Base-by-base conservation (phyloP, 164 flowering plant genomes). In the Berberis thunbergii region DNA sequence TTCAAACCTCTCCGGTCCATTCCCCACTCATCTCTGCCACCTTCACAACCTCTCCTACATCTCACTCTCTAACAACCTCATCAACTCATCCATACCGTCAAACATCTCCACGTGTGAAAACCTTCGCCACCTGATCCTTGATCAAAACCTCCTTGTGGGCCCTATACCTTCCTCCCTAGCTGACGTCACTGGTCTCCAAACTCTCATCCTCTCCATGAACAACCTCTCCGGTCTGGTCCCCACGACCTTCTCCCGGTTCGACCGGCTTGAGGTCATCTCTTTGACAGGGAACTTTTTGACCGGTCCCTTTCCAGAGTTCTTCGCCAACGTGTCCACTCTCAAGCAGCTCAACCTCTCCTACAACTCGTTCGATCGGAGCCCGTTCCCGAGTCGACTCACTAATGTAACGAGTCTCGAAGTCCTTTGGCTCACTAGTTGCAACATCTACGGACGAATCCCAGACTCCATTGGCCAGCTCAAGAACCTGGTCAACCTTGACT, bases 201-300 rank as follows among this genome's bases (percentile, higher is more conserved):
- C 76, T 67, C 81, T 94, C 38, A 96, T 87, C 63, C 70, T 94
- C 43, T 6, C 46, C 42, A 87, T 81, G 0, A 94, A 94, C 73
- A 89, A 86, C 68, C 85, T 95, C 67, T 80, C 97, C 76, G 97
- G 97, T 61, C 77, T 73, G 0, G 76, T 95, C 50, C 99, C 99
- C 13, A 77, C 59, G 43, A 71, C 68, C 7, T 91, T 81, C 66
- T 89, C 84, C 1, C 38, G 66, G 39, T 91, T 91, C 64, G 79
- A 40, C 63, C 69, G 68, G 1, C 88, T 95, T 6, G 85, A 88
- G 66, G 87, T 74, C 7, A 70, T 95, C n/a, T 76, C 90, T 0
- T 75, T 95, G 4, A 78, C 83, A n/a, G 68, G 66, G 44, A 95
- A 95, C 57, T 79, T 89, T 55, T 45, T 95, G 3, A 83, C 79